Evolutionary conservation across 2,329 filamentous ascomycete genomes (phyloP).

Genomic region (Plenodomus biglobosus): DNA sequence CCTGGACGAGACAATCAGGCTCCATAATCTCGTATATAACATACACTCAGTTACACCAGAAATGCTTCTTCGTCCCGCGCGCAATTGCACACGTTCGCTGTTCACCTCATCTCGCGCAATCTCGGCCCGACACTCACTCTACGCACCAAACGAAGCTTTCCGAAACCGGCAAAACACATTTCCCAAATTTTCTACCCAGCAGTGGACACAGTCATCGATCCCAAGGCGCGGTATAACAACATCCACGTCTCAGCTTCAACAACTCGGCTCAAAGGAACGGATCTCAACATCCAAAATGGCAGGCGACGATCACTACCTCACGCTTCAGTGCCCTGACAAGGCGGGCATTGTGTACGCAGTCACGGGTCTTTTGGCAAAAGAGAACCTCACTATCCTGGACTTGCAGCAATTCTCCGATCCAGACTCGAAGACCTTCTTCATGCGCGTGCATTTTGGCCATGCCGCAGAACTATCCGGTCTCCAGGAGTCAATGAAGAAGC

Average conservation of each 20-base stretch:
- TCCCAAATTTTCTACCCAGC: constrained; percentile 32
- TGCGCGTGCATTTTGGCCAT: constrained; percentile 80
- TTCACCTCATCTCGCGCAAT: constrained; percentile 19
- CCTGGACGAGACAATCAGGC: constrained; percentile 12
- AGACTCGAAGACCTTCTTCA: constrained; percentile 76
- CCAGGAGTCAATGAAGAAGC: constrained; percentile 60
- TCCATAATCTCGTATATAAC: constrained; percentile 7
- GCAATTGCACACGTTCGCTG: constrained; percentile 19
- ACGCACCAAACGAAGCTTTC: constrained; percentile 24
- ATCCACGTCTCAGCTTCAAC: constrained; percentile 17
- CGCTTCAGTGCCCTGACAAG: constrained; percentile 81
- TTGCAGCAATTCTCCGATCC: constrained; percentile 83
- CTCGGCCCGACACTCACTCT: constrained; percentile 21
- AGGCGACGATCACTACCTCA: constrained; percentile 55
- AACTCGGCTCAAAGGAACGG: constrained; percentile 23
- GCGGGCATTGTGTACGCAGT: constrained; percentile 84
- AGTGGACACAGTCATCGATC: constrained; percentile 19
- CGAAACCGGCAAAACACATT: constrained; percentile 35
- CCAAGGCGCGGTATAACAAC: constrained; percentile 22
- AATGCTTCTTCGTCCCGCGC: constrained; percentile 23
- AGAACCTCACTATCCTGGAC: constrained; percentile 79
- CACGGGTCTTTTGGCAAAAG: constrained; percentile 71
- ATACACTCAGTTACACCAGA: constrained; percentile 1
- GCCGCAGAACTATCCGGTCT: constrained; percentile 48
- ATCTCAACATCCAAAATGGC: constrained; percentile 34